Evolutionary conservation across 805 yeast genomes (phyloP), one percentile per base, ranked within the genome.

Genomic region (Myxozyma neotropica): DNA sequence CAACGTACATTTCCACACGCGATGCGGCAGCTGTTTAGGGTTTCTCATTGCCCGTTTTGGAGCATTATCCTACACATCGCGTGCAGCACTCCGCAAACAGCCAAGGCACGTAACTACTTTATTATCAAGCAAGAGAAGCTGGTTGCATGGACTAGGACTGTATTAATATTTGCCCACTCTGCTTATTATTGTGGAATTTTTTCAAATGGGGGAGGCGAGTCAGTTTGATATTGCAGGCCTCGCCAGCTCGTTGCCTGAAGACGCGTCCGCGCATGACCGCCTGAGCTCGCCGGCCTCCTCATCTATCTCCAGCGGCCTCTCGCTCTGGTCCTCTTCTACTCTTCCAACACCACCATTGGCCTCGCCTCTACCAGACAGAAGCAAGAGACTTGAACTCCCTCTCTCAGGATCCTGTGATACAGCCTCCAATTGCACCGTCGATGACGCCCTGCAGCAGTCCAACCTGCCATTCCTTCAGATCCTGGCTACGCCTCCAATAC

Each of bases 401-500:
- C 21, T 8, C 10, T 6, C 10, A 29, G 43, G 43, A 15, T n/a
- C n/a, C n/a, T n/a, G n/a, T n/a, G n/a, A n/a, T n/a, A n/a, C n/a
- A n/a, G 23, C 43, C 21, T n/a, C 17, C 10, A n/a, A 23, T 17
- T 17, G 12, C 40, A 8, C n/a, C 40, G 29, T 47, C 29, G 24
- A 17, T 27, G 29, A 17, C 39, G 26, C 15, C 55, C n/a, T n/a
- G n/a, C n/a, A n/a, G 38, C 21, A 24, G 46, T 5, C 38, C 4
- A 8, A 2, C 23, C 19, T 29, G n/a, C 38, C 21, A 17, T 38
- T 50, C 1, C 53, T 54, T 10, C 49, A 49, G 8, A 23, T 57
- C 19, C 43, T 57, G 7, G 57, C 59, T 3, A 43, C 23, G 15
- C 59, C 59, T 2, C 59, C 59, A n/a, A 49, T 55, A 27, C n/a